Conservation (phyloP, 2,329 filamentous ascomycete species). For the Ophiostoma novo-ulmi region DNA sequence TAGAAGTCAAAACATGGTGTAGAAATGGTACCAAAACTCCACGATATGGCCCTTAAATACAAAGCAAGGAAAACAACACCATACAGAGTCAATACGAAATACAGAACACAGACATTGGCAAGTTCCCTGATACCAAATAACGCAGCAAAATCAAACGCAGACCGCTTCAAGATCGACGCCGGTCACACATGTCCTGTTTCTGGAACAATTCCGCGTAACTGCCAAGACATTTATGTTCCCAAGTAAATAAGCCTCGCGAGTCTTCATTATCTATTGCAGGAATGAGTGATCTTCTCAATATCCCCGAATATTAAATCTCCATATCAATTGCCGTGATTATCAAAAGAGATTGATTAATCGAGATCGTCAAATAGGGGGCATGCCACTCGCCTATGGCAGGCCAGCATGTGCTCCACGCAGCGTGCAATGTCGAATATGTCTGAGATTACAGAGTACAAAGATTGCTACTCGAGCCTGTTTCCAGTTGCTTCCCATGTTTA, state of each 20-base stretch:
- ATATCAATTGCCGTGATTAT: not conserved
- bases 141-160: not conserved
- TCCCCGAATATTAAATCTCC: too few species aligned
- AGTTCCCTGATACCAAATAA: too few species aligned
- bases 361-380: slow-evolving; percentile 1
- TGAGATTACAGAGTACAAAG: too few species aligned
- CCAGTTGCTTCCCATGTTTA: not conserved
- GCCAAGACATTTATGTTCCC: not conserved
- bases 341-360: not conserved
- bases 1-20: not conserved
- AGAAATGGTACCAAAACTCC: not conserved
- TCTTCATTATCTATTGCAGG: not conserved
- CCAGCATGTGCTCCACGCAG: slow-evolving; percentile 4
- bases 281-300: not conserved
- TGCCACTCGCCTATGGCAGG: not conserved
- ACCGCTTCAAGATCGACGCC: not conserved
- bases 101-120: not conserved
- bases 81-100: not conserved
- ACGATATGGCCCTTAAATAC: not conserved
- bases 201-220: slow-evolving; percentile 1
- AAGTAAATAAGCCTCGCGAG: not conserved
- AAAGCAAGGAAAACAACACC: not conserved
- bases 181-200: not conserved
- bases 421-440: slow-evolving; percentile 2
- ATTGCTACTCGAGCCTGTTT: not conserved